phyloP scores from a whole-genome alignment of 73 alveolate genomes.

The Breviolum minutum region DNA sequence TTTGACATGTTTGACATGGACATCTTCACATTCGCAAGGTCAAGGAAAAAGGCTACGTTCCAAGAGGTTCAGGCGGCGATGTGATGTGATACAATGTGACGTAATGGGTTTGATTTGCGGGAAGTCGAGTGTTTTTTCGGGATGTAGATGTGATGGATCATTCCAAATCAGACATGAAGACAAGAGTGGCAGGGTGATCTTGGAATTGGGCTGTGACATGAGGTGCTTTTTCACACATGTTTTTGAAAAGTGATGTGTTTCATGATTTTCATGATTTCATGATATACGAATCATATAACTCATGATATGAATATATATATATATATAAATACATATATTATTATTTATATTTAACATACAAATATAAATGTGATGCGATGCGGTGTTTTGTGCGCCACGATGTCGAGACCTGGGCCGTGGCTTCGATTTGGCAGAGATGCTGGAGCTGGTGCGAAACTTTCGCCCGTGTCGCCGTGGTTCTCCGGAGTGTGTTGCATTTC shows the following conservation, averaged over 20 bases:
- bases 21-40: background rate
- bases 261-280: background rate
- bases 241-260: background rate
- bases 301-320: background rate
- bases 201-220: too few species aligned
- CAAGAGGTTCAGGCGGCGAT: background rate
- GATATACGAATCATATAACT: background rate
- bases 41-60: background rate
- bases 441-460: slow-evolving; percentile 19
- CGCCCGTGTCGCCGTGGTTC: background rate
- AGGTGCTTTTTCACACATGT: too few species aligned
- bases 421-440: slow-evolving; percentile 72
- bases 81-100: background rate
- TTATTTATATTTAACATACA: background rate
- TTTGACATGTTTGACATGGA: too few species aligned
- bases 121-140: too few species aligned
- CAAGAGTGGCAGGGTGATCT: too few species aligned
- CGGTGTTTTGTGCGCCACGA: background rate
- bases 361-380: background rate
- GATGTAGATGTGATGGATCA: too few species aligned
- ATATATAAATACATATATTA: too few species aligned
- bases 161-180: too few species aligned
- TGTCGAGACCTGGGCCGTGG: slow-evolving; percentile 47
- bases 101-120: too few species aligned
- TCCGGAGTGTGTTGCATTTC: too few species aligned